Percentiles rank a stretch among this genome's conserved stretches.
Conservation (phyloP, 305 asterid species). For the Rubia occidens region DNA sequence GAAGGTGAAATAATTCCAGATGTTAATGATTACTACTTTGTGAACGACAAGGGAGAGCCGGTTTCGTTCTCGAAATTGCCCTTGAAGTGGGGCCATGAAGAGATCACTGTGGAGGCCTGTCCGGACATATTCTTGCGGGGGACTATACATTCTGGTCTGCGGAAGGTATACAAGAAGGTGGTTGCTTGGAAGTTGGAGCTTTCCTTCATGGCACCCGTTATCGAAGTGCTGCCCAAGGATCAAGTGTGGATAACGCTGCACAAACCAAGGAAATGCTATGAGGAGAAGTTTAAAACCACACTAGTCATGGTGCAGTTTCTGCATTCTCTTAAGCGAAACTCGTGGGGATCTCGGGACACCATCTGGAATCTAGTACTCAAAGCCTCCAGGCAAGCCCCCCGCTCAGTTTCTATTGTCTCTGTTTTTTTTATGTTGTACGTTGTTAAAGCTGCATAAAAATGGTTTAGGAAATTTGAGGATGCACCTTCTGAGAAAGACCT, state of each 20-base stretch:
- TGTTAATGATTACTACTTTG: constrained; percentile 36
- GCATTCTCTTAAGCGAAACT: constrained; percentile 41
- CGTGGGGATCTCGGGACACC: constrained; percentile 26
- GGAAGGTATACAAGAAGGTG: constrained; percentile 31
- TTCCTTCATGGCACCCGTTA: constrained; percentile 38
- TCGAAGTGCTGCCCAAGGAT: constrained; percentile 39
- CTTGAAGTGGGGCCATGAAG: constrained; percentile 32
- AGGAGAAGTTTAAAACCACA: constrained; percentile 26
- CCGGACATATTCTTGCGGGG: constrained; percentile 34
- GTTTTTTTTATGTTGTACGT: constrained; percentile 19
- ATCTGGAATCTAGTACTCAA: constrained; percentile 41
- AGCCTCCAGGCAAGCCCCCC: constrained; percentile 29
- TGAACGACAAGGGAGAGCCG: constrained; percentile 22
- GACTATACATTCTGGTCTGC: constrained; percentile 29
- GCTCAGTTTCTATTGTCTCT: constrained; percentile 4
- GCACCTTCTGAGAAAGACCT: constrained; percentile 52
- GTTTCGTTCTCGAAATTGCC: constrained; percentile 46
- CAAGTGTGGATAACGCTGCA: constrained; percentile 50
- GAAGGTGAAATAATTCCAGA: constrained; percentile 52
- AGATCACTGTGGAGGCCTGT: constrained; percentile 16
- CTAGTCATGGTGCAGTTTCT: constrained; percentile 42
- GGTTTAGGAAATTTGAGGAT: constrained; percentile 42
- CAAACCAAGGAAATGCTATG: constrained; percentile 40
- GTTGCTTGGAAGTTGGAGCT: constrained; percentile 57
- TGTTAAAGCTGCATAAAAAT: neutral